Conservation (phyloP, 306 rosid species). For the Oxytropis ochrocephala region DNA sequence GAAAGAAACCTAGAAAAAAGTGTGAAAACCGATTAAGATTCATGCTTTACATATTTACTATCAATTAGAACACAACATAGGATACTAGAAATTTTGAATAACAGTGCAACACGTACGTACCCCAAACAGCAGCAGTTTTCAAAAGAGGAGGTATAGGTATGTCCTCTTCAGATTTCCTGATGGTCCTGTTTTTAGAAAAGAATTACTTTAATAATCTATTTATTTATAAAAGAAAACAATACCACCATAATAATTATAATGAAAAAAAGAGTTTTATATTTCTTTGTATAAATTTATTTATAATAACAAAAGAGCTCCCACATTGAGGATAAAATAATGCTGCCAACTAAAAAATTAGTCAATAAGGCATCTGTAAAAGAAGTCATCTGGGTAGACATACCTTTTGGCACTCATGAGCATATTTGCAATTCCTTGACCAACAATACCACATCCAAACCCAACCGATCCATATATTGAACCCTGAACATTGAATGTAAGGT, state of each 20-base stretch:
- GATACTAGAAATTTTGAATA: conserved; percentile 1
- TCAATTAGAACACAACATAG: not conserved
- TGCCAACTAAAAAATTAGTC: conserved; percentile 8
- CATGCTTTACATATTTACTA: not conserved
- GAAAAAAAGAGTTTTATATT: not conserved
- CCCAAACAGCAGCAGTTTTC: conserved; percentile 75
- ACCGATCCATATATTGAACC: conserved; percentile 83
- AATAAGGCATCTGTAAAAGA: not conserved
- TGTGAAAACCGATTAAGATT: conserved; percentile 3
- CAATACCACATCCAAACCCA: conserved; percentile 89
- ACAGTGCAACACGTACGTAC: conserved; percentile 32
- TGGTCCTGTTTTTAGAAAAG: conserved; percentile 45
- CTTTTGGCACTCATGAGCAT: conserved; percentile 86
- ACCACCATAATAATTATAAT: not conserved
- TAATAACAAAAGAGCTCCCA: not conserved
- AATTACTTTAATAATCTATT: not conserved
- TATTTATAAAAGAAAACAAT: not conserved
- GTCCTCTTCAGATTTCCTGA: conserved; percentile 85
- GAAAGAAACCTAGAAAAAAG: conserved; percentile 65
- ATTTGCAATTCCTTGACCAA: conserved; percentile 98
- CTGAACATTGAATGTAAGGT: conserved; percentile 45
- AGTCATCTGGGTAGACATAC: conserved; percentile 28
- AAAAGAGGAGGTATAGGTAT: conserved; percentile 94
- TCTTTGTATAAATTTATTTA: not conserved
- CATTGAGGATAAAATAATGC: not conserved